Evolutionary conservation across 2,329 filamentous ascomycete genomes (phyloP), one percentile per base, ranked within the genome.

Genomic region (Curvularia lunata): DNA sequence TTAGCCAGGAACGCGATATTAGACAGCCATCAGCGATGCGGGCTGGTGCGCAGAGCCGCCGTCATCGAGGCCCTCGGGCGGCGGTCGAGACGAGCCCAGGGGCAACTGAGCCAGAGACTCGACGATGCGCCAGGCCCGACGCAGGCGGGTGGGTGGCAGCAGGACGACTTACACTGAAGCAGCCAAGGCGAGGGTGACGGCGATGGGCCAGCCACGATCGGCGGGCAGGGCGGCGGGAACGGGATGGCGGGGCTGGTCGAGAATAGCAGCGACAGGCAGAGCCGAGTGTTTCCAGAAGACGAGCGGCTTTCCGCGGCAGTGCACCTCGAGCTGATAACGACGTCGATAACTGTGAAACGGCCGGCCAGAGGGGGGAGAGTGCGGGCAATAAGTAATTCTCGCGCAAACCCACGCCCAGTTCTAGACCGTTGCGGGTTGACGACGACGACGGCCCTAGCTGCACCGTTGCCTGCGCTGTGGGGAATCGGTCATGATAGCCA

Each of bases 1-100:
- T 76, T 75, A 76, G 73, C 74, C 66, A 72, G 68, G 71, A 66
- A 75, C 66, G 59, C 52, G 46, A 38, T 34, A 61, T 41, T 19
- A 32, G 42, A 25, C 23, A 6, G 19, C 27, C 27, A n/a, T n/a
- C n/a, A 8, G 30, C 37, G 27, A 23, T 38, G 30, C 46, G 55
- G 52, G 52, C 47, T 52, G 50, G 52, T 59, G 32, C 58, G 19
- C 28, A 32, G 50, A 45, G 30, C n/a, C 19, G 16, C 40, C 13
- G 42, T 38, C 28, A 25, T 23, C 50, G 16, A 7, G 7, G 23
- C 23, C 23, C 4, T n/a, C 5, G 16, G 5, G 1, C 23, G 23
- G 23, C 23, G 23, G 23, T 25, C 23, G 23, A 4, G 23, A 25
- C 23, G 23, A 25, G 23, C 23, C n/a, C n/a, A n/a, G n/a, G n/a